Evolutionary conservation across 2,329 filamentous ascomycete species (phyloP).

Genomic region (Colletotrichum endophyticum): DNA sequence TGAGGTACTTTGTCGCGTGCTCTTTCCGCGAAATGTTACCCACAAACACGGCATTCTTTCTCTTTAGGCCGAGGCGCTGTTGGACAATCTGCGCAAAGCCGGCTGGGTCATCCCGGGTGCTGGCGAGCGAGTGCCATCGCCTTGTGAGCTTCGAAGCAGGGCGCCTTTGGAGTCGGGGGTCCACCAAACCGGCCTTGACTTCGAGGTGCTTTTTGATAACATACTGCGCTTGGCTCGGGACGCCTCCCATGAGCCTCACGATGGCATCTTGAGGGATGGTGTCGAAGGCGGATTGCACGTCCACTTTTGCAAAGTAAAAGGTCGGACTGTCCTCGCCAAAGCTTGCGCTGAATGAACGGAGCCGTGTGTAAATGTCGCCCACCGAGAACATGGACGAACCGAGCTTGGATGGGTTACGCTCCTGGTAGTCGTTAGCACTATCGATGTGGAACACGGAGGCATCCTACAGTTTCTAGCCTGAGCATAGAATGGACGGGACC

Average conservation of each 20-base stretch:
- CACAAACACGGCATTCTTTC: slow-evolving; percentile 78
- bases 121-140: slow-evolving; percentile 60
- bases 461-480: slow-evolving; percentile 74
- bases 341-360: slow-evolving; percentile 70
- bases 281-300: slow-evolving; percentile 92
- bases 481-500: slow-evolving; percentile 78
- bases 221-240: slow-evolving; percentile 66
- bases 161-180: slow-evolving; percentile 26
- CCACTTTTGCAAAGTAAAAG: slow-evolving; percentile 90
- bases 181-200: slow-evolving; percentile 54
- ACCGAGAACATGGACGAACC: slow-evolving; percentile 84
- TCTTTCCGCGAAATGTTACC: slow-evolving; percentile 66
- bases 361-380: slow-evolving; percentile 75
- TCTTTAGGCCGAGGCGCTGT: slow-evolving; percentile 40
- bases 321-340: slow-evolving; percentile 43
- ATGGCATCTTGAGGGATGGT: slow-evolving; percentile 86
- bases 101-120: slow-evolving; percentile 42
- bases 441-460: background rate
- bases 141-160: slow-evolving; percentile 42
- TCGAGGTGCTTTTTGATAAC: slow-evolving; percentile 77
- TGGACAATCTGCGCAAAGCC: slow-evolving; percentile 53
- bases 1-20: slow-evolving; percentile 62
- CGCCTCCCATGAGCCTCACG: slow-evolving; percentile 67
- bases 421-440: slow-evolving; percentile 24
- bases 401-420: slow-evolving; percentile 61